These are phyloP conservation scores for Aureobasidium sp. DNA, from an alignment of 2,329 filamentous ascomycete genomes.

Conservation along the genomic window DNA sequence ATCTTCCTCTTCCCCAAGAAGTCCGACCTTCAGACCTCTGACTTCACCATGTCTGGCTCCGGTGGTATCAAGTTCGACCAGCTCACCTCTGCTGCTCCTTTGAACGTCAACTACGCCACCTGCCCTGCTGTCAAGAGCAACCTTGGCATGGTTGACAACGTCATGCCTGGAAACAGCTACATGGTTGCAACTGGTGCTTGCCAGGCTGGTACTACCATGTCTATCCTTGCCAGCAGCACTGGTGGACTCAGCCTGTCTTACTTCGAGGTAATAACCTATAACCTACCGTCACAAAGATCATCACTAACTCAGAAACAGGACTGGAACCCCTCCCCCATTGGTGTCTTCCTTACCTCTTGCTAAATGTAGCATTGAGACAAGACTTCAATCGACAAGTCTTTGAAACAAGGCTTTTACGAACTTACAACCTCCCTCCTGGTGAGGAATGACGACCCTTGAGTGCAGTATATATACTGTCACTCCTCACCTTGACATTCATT, in stretches of 20 bases:
- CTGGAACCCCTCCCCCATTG: conserved; percentile 22
- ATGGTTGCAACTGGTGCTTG: conserved; percentile 30
- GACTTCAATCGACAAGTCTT: too few species aligned
- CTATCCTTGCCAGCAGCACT: conserved; percentile 27
- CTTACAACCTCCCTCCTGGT: not conserved
- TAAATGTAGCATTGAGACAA: conserved; percentile 3
- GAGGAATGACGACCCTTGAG: not conserved
- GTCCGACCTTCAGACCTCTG: conserved; percentile 38
- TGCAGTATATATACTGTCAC: not conserved
- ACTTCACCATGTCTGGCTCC: conserved; percentile 39
- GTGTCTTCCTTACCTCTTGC: conserved; percentile 24
- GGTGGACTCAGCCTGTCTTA: conserved; percentile 25
- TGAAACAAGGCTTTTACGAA: not conserved
- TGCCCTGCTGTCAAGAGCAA: not conserved
- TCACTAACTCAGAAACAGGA: not conserved
- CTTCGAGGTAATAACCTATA: conserved; percentile 27
- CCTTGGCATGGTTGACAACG: not conserved
- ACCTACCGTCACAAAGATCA: not conserved
- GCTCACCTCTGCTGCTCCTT: conserved; percentile 26
- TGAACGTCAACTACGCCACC: conserved; percentile 30
- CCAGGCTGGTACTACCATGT: conserved; percentile 29
- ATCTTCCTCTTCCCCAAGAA: conserved; percentile 50
- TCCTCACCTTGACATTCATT: conserved; percentile 13
- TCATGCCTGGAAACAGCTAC: conserved; percentile 33
- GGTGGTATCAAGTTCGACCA: conserved; percentile 41